Conservation (phyloP, 331 rosid genomes). For the Arachis monticola region DNA sequence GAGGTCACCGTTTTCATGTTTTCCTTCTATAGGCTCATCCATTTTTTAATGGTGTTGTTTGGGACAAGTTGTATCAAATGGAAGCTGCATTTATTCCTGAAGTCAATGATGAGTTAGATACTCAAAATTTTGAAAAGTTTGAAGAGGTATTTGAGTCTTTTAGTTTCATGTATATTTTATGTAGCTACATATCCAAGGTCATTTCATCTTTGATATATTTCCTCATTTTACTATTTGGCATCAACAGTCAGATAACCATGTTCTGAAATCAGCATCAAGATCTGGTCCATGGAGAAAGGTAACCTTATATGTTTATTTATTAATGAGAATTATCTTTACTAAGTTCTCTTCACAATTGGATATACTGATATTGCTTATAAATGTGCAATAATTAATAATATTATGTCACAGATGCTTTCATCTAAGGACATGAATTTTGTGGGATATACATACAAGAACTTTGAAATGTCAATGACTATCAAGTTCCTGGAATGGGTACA, state of each 20-base stretch:
- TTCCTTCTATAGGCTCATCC: conserved; percentile 66
- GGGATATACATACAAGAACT: conserved; percentile 93
- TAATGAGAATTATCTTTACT: background rate
- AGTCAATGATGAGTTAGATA: conserved; percentile 92
- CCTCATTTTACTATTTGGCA: conserved; percentile 21
- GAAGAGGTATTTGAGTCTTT: conserved; percentile 73
- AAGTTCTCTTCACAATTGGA: background rate
- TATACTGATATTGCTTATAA: background rate
- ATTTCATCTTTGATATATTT: conserved; percentile 23
- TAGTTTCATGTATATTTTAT: conserved; percentile 34
- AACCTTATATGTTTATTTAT: conserved; percentile 29
- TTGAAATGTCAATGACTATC: conserved; percentile 95
- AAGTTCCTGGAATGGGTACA: conserved; percentile 94
- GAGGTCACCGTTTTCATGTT: conserved; percentile 44
- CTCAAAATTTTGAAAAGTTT: conserved; percentile 96
- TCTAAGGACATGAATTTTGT: conserved; percentile 95
- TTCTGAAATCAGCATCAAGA: conserved; percentile 60
- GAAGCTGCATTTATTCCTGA: conserved; percentile 97
- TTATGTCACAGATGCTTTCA: conserved; percentile 80
- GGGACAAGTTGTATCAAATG: conserved; percentile 84
- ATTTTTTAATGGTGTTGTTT: conserved; percentile 70
- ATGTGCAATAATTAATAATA: background rate
- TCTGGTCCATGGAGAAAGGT: conserved; percentile 98
- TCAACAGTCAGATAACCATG: conserved; percentile 64
- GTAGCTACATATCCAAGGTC: conserved; percentile 17